phyloP scores from a whole-genome alignment of 306 rosid species.

The Nissolia schottii region DNA sequence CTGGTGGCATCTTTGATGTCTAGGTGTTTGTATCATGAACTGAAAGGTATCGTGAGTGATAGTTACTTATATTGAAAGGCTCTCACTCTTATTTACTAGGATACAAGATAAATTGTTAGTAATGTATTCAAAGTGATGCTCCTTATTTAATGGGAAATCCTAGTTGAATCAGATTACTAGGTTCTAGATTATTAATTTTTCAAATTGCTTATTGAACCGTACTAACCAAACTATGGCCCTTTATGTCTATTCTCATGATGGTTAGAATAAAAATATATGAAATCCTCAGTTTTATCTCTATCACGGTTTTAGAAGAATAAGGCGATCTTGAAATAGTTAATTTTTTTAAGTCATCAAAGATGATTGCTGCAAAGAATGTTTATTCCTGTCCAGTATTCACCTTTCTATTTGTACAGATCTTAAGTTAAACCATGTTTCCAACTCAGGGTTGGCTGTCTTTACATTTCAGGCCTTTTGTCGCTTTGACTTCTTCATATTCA shows the following conservation, averaged over 20 bases:
- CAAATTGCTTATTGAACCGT: neutral
- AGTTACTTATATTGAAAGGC: neutral
- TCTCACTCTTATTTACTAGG: neutral
- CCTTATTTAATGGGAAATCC: neutral
- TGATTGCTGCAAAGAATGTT: neutral
- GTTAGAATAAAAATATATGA: neutral
- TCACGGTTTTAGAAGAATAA: too few relatives aligned
- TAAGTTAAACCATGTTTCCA: neutral
- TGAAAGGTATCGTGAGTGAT: neutral
- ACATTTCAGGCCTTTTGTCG: neutral
- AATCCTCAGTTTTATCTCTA: neutral
- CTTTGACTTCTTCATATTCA: neutral
- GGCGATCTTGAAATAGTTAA: neutral
- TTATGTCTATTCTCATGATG: neutral
- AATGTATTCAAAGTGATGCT: conserved; percentile 6
- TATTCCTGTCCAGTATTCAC: neutral
- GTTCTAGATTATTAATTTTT: neutral
- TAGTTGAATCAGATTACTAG: neutral
- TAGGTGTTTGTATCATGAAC: neutral
- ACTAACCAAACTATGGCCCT: conserved; percentile 1
- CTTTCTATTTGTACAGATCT: conserved; percentile 5
- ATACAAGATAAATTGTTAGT: conserved; percentile 1
- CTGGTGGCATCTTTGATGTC: neutral
- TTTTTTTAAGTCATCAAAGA: neutral
- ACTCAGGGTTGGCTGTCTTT: neutral